Conservation (phyloP, 2,329 filamentous ascomycete species). For the Epichloe sp. region DNA sequence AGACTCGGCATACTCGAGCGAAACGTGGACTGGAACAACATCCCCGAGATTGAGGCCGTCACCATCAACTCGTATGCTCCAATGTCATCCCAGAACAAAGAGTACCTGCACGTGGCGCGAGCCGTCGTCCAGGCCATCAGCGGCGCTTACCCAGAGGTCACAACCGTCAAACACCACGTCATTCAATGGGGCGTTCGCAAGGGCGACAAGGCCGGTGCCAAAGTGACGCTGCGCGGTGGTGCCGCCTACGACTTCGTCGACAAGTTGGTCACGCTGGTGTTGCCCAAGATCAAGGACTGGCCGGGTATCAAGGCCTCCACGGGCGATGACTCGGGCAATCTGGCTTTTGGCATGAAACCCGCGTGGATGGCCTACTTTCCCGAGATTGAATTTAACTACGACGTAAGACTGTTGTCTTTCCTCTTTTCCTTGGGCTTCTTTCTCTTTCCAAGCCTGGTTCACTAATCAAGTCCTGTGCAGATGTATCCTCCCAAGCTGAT, state of each 20-base stretch:
- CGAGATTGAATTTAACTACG: slow-evolving; percentile 89
- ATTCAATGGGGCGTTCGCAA: slow-evolving; percentile 61
- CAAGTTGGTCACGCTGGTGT: slow-evolving; percentile 77
- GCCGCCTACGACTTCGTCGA: slow-evolving; percentile 82
- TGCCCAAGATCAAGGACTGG: slow-evolving; percentile 96
- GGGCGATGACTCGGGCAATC: slow-evolving; percentile 80
- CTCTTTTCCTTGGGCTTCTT: slow-evolving; percentile 10
- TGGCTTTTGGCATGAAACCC: slow-evolving; percentile 65
- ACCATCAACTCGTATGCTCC: slow-evolving; percentile 69
- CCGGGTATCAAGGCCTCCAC: slow-evolving; percentile 50
- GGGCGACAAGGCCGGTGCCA: slow-evolving; percentile 61
- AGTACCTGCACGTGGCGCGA: slow-evolving; percentile 67
- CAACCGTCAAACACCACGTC: slow-evolving; percentile 56
- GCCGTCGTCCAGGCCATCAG: slow-evolving; percentile 79
- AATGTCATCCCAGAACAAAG: slow-evolving; percentile 54
- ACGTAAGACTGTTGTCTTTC: slow-evolving; percentile 43
- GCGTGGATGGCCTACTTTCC: slow-evolving; percentile 76
- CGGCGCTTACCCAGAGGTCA: slow-evolving; percentile 58
- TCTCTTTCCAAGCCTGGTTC: not conserved
- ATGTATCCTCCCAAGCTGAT: slow-evolving; percentile 59
- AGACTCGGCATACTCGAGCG: slow-evolving; percentile 59
- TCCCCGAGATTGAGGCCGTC: slow-evolving; percentile 70
- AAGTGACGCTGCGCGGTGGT: slow-evolving; percentile 64
- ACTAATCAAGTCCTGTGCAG: slow-evolving; percentile 17
- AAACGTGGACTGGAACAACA: slow-evolving; percentile 66